Evolutionary conservation across 768 basidiomycete species (phyloP), one percentile per base, ranked within the genome.

Genomic region (Psilocybe tampanensis): DNA sequence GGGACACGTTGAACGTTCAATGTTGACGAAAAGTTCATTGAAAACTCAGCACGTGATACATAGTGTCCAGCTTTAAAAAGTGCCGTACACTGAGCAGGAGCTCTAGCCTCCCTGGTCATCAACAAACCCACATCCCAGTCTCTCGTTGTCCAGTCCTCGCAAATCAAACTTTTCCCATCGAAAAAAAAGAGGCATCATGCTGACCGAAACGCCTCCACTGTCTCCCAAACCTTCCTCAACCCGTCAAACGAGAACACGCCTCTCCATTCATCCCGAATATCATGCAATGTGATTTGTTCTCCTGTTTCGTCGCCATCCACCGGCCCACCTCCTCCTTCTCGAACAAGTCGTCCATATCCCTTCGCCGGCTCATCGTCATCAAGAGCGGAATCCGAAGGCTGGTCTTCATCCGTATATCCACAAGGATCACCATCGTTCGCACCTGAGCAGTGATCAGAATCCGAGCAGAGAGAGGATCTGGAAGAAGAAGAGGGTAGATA

Each of bases 191-290:
- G 8, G 8, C 33, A 7, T 39, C 36, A 39, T 4, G 7, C 36
- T n/a, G 36, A 39, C 12, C 45, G 2, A 26, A 47, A 47, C 23
- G 17, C 13, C 45, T 19, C 17, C 3, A 48, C 21, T 13, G 29
- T 47, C 11, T 22, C 22, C 29, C 44, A 42, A 15, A 57, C 44
- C 50, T 22, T 52, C 2, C 4, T 8, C 21, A 57, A 22, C 43
- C 56, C 56, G 23, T 57, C 56, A 41, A 44, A 57, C 24, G 56
- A 57, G 34, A 57, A 44, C n/a, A 57, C 56, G 24, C 56, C 56
- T 17, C 56, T 24, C 56, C 56, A 57, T 23, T 57, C 56, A 2
- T 23, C 34, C 0, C 56, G 44, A 11, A 57, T 45, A 23, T 44
- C 56, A 33, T 48, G 17, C 26, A 9, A 23, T 17, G 22, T 51